Evolutionary conservation across 768 basidiomycete genomes (phyloP).

Genomic region (Boletellus ananiceps): DNA sequence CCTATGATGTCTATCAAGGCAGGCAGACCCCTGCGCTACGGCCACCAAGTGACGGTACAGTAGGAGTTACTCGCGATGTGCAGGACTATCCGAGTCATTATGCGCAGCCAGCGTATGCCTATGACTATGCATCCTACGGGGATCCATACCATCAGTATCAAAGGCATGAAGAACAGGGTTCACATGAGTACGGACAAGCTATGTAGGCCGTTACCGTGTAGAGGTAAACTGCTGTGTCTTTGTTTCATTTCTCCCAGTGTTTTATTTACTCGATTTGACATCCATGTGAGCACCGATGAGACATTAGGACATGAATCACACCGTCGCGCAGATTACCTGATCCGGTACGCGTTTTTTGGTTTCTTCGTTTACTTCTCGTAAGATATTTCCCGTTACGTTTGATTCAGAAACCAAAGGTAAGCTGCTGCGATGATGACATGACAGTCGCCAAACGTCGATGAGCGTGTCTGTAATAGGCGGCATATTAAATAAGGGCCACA

Average conservation of each 20-base stretch:
- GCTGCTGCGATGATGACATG: too few species aligned
- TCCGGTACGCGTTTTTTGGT: background rate
- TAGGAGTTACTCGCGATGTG: slow-evolving; percentile 37
- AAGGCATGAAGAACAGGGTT: slow-evolving; percentile 27
- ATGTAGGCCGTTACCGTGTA: slow-evolving; percentile 21
- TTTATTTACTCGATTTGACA: slow-evolving; percentile 26
- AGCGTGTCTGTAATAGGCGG: too few species aligned
- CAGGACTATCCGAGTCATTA: slow-evolving; percentile 34
- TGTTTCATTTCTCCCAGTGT: slow-evolving; percentile 18
- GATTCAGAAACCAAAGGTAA: background rate
- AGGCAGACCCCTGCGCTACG: slow-evolving; percentile 36
- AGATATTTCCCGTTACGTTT: background rate
- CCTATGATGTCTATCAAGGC: slow-evolving; percentile 55
- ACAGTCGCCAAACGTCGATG: too few species aligned
- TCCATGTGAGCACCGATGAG: slow-evolving; percentile 2
- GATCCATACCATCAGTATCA: slow-evolving; percentile 27
- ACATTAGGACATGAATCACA: slow-evolving; percentile 1
- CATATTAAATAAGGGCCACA: too few species aligned
- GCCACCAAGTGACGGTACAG: slow-evolving; percentile 30
- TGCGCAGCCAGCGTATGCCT: slow-evolving; percentile 18
- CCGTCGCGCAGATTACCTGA: background rate
- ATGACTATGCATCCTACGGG: slow-evolving; percentile 29
- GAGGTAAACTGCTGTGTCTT: slow-evolving; percentile 15
- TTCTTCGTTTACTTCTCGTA: background rate
- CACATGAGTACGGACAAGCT: slow-evolving; percentile 31